These are phyloP conservation scores for Ogataea ramenticola DNA, from an alignment of 805 yeast species.

Conservation along the genomic window DNA sequence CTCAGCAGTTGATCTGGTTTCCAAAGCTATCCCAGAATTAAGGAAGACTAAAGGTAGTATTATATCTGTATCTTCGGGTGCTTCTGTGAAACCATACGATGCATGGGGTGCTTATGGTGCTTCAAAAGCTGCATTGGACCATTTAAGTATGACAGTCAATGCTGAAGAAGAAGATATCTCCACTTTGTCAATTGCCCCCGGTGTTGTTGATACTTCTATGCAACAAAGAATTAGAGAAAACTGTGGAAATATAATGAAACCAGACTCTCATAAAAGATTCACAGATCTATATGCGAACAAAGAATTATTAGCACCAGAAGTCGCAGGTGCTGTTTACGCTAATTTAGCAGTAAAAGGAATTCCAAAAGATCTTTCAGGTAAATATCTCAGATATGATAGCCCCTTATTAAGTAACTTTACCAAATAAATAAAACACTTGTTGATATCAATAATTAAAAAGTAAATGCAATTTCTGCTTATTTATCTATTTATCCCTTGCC, in stretches of 20 bases:
- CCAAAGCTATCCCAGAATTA: constrained; percentile 50
- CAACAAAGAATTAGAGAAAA: constrained; percentile 69
- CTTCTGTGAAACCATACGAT: constrained; percentile 52
- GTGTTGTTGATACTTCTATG: constrained; percentile 91
- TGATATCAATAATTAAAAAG: too few species aligned
- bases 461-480: too few species aligned
- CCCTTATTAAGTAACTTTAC: constrained; percentile 9
- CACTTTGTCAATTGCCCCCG: constrained; percentile 80
- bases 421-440: too few species aligned
- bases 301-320: constrained; percentile 56
- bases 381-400: constrained; percentile 58
- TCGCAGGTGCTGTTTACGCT: constrained; percentile 67
- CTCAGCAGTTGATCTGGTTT: constrained; percentile 57
- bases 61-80: constrained; percentile 87
- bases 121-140: constrained; percentile 87
- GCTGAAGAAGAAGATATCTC: constrained; percentile 57
- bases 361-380: constrained; percentile 52
- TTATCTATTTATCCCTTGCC: too few species aligned
- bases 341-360: constrained; percentile 59
- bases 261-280: constrained; percentile 54
- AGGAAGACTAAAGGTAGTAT: constrained; percentile 50
- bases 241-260: constrained; percentile 53
- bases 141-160: constrained; percentile 59
- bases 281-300: constrained; percentile 50
- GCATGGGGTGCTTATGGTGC: constrained; percentile 94